A percentile compares a stretch with the other conserved stretches of the same genome.
phyloP scores from a whole-genome alignment of 495 filamentous ascomycete species.

The Lasiosphaeriaceae sp. region DNA sequence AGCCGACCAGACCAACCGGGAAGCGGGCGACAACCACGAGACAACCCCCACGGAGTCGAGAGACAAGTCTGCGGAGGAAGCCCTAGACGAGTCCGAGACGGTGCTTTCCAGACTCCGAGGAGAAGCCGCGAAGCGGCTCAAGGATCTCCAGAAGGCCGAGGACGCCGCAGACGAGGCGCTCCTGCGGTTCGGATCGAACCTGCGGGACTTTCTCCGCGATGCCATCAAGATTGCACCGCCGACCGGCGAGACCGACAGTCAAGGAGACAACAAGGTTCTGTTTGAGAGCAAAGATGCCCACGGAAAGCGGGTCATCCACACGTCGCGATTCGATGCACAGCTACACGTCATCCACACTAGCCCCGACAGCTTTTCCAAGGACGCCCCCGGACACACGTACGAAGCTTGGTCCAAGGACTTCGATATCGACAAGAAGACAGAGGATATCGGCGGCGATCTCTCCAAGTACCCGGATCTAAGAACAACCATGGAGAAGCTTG shows the following conservation, averaged over 20 bases:
- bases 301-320: slow-evolving; percentile 86
- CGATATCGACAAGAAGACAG: slow-evolving; percentile 78
- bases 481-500: slow-evolving; percentile 89
- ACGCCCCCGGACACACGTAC: slow-evolving; percentile 73
- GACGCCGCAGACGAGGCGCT: slow-evolving; percentile 97
- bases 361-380: slow-evolving; percentile 77
- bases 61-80: slow-evolving; percentile 46
- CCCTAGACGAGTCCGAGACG: slow-evolving; percentile 62
- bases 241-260: slow-evolving; percentile 27
- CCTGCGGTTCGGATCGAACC: slow-evolving; percentile 85
- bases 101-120: slow-evolving; percentile 78
- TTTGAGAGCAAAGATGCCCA: slow-evolving; percentile 91
- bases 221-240: slow-evolving; percentile 84
- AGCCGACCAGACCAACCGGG: slow-evolving; percentile 14
- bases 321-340: slow-evolving; percentile 91
- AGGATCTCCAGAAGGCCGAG: slow-evolving; percentile 89
- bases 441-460: slow-evolving; percentile 75
- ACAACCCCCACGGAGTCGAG: slow-evolving; percentile 39
- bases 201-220: slow-evolving; percentile 85
- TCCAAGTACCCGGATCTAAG: slow-evolving; percentile 86
- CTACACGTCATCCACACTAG: slow-evolving; percentile 90
- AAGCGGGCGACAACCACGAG: slow-evolving; percentile 35
- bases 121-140: slow-evolving; percentile 79
- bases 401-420: slow-evolving; percentile 71
- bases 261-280: slow-evolving; percentile 45